Evolutionary conservation across 1,284 basidiomycete species (phyloP), one percentile per base, ranked within the genome.

Genomic region (Microbotryum intermedium): DNA sequence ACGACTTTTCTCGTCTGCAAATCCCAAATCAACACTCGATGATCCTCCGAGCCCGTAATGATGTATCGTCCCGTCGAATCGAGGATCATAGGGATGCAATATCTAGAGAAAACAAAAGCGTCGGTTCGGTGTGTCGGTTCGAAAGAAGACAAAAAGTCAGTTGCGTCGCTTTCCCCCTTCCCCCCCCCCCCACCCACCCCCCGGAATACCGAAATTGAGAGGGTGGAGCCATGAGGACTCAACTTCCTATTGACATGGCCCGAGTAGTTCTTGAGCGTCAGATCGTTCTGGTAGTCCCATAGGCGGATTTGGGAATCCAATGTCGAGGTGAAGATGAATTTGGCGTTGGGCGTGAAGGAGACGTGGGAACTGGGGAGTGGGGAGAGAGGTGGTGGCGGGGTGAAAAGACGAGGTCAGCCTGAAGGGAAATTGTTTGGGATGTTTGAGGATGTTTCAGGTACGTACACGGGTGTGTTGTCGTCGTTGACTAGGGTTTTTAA

Each of bases 401-500:
- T 34, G 47, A 23, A 42, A 23, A 42, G 29, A 13, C 16, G 26
- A 28, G 53, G 69, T 70, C 50, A 69, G 59, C 11, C 63, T 60
- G 42, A n/a, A n/a, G n/a, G n/a, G n/a, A n/a, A n/a, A n/a, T n/a
- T n/a, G n/a, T n/a, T 39, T 16, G 29, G 5, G 18, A 5, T 39
- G 13, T 39, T 39, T 11, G 2, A 39, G 60, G 62, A 7, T 55
- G 59, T 52, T 68, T 69, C 47, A 66, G 61, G 1, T 71, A 76
- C 80, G 51, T 64, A 90, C 85, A 93, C 88, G 57, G 94, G 90
- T 4, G 90, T 88, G 76, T 94, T 94, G 65, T 93, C 90, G 70
- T 93, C 91, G 69, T 97, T 93, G 13, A 93, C 91, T 28, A 99
- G 76, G 5, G 95, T 98, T 74, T 94, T 97, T 47, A 99, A 79